Conservation (phyloP, 2,329 filamentous ascomycete genomes). For the Fusarium chaquense region DNA sequence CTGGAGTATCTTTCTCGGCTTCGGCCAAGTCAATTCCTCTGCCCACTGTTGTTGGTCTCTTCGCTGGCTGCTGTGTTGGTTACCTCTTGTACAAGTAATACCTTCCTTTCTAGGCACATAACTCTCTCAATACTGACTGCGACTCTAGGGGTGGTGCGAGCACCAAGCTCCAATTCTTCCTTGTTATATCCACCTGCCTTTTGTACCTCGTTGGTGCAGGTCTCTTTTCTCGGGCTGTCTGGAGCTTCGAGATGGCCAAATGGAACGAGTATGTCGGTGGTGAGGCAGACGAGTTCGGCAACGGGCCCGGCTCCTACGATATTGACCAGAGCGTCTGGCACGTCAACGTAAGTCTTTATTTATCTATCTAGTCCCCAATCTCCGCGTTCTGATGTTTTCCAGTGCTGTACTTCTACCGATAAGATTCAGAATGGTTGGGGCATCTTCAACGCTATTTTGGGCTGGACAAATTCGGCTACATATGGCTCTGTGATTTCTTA, state of each 20-base stretch:
- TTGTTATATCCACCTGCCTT: constrained; percentile 85
- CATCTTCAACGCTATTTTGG: constrained; percentile 86
- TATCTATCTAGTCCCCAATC: not conserved
- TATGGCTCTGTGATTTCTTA: constrained; percentile 89
- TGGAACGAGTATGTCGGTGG: constrained; percentile 76
- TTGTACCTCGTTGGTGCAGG: constrained; percentile 87
- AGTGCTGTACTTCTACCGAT: constrained; percentile 79
- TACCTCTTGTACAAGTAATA: constrained; percentile 82
- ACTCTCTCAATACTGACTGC: not conserved
- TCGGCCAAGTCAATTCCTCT: constrained; percentile 83
- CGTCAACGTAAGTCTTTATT: constrained; percentile 71
- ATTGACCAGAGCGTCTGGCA: constrained; percentile 85
- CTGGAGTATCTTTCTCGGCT: constrained; percentile 81
- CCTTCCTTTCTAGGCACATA: not conserved
- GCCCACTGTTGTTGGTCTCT: constrained; percentile 77
- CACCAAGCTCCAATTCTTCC: constrained; percentile 73
- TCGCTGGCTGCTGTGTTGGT: constrained; percentile 75
- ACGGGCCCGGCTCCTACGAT: constrained; percentile 81
- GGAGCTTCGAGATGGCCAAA: constrained; percentile 77
- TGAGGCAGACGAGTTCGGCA: constrained; percentile 62
- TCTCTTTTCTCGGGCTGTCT: constrained; percentile 81
- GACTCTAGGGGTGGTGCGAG: constrained; percentile 56
- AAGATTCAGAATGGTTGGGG: constrained; percentile 85
- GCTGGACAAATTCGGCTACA: constrained; percentile 90
- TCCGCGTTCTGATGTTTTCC: not conserved